Conservation (phyloP, 495 filamentous ascomycete genomes). For the Paragyromitra xinjiangensis region DNA sequence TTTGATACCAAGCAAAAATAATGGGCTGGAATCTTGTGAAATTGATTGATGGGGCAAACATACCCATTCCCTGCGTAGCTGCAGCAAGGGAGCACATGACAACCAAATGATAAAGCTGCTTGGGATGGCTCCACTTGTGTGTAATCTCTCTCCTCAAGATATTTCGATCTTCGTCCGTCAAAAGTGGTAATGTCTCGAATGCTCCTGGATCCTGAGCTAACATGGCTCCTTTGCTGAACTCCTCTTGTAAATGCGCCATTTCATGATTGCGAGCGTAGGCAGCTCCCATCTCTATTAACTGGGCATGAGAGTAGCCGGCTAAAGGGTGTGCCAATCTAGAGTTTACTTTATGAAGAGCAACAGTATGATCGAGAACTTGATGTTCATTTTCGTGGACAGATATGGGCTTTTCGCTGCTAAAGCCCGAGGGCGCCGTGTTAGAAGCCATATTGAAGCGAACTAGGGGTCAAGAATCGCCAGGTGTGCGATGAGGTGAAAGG, state of each 20-base stretch:
- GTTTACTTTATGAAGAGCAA: slow-evolving; percentile 31
- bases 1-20: background rate
- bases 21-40: background rate
- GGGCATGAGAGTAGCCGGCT: slow-evolving; percentile 67
- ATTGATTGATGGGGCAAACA: slow-evolving; percentile 6
- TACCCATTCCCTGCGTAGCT: slow-evolving; percentile 76
- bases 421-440: slow-evolving; percentile 8
- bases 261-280: slow-evolving; percentile 71
- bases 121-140: slow-evolving; percentile 78
- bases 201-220: slow-evolving; percentile 68
- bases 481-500: background rate
- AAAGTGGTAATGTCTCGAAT: slow-evolving; percentile 65
- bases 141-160: slow-evolving; percentile 70
- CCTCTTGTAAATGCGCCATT: slow-evolving; percentile 67
- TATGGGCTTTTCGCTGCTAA: slow-evolving; percentile 34
- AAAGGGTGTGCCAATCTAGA: slow-evolving; percentile 72
- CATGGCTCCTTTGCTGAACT: slow-evolving; percentile 78
- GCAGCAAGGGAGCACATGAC: slow-evolving; percentile 70
- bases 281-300: slow-evolving; percentile 71
- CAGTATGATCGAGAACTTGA: background rate
- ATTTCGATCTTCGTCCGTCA: slow-evolving; percentile 68
- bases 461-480: background rate
- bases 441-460: slow-evolving; percentile 26
- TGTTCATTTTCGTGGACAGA: slow-evolving; percentile 37
- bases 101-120: slow-evolving; percentile 73